phyloP scores from a whole-genome alignment of 2,329 filamentous ascomycete species.

The Byssoonygena ceratinophila region DNA sequence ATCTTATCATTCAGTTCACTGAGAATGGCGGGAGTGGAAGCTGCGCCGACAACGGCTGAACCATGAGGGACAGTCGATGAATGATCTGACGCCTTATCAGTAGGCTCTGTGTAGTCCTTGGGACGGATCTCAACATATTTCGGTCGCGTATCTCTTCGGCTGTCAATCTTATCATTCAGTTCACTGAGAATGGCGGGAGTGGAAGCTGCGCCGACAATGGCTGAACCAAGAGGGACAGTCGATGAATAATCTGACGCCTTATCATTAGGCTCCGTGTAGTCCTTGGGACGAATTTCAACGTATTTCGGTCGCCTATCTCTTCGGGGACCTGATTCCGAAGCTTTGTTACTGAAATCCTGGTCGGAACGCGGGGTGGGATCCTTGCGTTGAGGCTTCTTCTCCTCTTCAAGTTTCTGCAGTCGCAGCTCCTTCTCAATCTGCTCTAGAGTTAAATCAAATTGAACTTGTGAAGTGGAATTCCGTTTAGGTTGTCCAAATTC shows the following conservation, averaged over 20 bases:
- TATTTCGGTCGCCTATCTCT: conserved; percentile 1
- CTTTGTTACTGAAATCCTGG: background rate
- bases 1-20: no score
- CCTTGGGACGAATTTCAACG: conserved; percentile 9
- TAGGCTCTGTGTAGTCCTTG: background rate
- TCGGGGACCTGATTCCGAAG: background rate
- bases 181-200: no score
- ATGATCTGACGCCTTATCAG: background rate
- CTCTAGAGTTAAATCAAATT: conserved; percentile 49
- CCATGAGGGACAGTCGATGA: conserved; percentile 24
- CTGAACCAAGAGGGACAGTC: conserved; percentile 28
- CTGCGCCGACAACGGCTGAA: no score
- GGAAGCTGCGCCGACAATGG: no score
- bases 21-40: no score
- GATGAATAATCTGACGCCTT: background rate
- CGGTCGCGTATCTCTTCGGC: no score
- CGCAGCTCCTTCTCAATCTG: conserved; percentile 42
- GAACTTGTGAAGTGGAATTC: conserved; percentile 36
- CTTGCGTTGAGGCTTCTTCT: conserved; percentile 14
- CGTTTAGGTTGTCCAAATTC: conserved; percentile 23
- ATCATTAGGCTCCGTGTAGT: background rate
- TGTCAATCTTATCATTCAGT: no score
- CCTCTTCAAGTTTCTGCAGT: conserved; percentile 17
- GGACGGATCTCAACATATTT: no score
- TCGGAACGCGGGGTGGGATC: conserved; percentile 6